A percentile compares a stretch with the other conserved stretches of the same genome.
Evolutionary conservation across 1,139 yeast genomes (phyloP).

Genomic region (Pichia sp.): DNA sequence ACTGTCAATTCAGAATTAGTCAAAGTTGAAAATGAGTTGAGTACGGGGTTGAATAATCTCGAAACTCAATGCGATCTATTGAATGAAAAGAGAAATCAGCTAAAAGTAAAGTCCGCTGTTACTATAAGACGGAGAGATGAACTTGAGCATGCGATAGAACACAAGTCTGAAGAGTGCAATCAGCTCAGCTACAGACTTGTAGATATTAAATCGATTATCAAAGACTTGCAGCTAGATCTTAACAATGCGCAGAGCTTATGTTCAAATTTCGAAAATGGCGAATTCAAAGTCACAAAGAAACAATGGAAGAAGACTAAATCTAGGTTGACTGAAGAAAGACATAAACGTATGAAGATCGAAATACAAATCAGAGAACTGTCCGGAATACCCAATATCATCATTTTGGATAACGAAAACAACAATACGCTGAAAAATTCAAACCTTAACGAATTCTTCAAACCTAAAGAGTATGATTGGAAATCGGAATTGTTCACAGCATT

Average conservation of each 20-base stretch:
- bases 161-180: not conserved
- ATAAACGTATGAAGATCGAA: constrained; percentile 16
- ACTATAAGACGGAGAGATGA: not conserved
- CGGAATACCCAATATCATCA: constrained; percentile 13
- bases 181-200: not conserved
- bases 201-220: constrained; percentile 11
- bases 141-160: not conserved
- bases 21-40: not conserved
- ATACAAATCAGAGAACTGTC: constrained; percentile 17
- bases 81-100: not conserved
- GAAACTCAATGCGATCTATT: not conserved
- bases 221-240: constrained; percentile 7
- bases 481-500: constrained; percentile 7
- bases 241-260: constrained; percentile 7
- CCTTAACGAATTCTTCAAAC: constrained; percentile 10
- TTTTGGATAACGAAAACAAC: not conserved
- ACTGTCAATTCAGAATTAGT: not conserved
- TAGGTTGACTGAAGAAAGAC: constrained; percentile 5
- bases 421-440: not conserved
- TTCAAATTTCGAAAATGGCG: constrained; percentile 11
- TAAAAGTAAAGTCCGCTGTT: not conserved
- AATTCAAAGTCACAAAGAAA: constrained; percentile 1
- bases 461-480: constrained; percentile 10
- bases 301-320: constrained; percentile 1
- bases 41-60: not conserved